A percentile compares a stretch with the other conserved stretches of the same genome.
phyloP scores from a whole-genome alignment of 1,284 basidiomycete genomes.

The Exobasidium cylindrosporum region DNA sequence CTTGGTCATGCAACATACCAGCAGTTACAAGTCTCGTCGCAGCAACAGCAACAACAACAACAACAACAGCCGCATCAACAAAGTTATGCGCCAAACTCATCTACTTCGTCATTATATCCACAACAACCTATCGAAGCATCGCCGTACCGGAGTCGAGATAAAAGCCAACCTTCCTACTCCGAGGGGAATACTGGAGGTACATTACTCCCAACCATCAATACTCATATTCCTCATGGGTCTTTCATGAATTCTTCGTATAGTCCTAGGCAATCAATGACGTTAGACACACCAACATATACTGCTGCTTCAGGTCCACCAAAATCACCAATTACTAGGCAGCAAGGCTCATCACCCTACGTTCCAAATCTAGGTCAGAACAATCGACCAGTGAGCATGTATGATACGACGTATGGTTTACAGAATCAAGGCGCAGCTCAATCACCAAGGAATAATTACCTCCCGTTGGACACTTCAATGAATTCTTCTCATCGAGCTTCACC shows the following conservation, averaged over 20 bases:
- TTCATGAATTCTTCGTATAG: neutral
- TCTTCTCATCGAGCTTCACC: neutral
- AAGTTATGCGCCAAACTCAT: conserved; percentile 3
- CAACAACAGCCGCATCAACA: conserved; percentile 9
- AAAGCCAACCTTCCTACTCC: neutral
- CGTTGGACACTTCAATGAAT: neutral
- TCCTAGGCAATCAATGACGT: neutral
- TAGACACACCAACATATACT: neutral
- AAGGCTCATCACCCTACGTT: conserved; percentile 5
- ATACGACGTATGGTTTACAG: neutral
- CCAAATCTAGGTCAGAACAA: conserved; percentile 3
- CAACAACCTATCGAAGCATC: neutral
- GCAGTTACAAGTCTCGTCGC: neutral
- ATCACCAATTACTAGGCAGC: neutral
- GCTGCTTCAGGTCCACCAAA: neutral
- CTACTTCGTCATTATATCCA: neutral
- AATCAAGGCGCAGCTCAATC: neutral
- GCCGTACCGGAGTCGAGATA: conserved; percentile 10
- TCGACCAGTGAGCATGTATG: neutral
- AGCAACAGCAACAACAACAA: conserved; percentile 11
- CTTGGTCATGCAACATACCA: conserved; percentile 12
- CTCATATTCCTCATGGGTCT: conserved; percentile 11
- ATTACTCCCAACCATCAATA: conserved; percentile 19
- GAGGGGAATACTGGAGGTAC: conserved; percentile 2
- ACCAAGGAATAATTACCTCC: neutral